Evolutionary conservation across 306 rosid species (phyloP).

Genomic region (Begonia masoniana): DNA sequence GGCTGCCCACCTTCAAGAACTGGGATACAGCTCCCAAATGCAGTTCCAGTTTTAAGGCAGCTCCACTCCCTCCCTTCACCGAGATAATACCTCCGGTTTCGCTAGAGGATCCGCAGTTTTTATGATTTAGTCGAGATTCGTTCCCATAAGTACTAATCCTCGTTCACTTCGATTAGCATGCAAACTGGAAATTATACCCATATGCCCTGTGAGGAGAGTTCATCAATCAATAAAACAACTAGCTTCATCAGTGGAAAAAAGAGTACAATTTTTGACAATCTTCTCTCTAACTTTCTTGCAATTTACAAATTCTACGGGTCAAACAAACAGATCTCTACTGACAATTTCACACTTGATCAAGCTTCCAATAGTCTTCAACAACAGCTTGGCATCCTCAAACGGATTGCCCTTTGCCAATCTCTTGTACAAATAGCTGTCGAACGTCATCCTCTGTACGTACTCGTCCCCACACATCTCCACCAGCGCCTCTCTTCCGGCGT

Average conservation of each 20-base stretch:
- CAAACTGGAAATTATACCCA: too few relatives aligned
- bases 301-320: too few relatives aligned
- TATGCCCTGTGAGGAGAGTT: too few relatives aligned
- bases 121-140: too few relatives aligned
- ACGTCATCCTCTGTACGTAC: slow-evolving; percentile 89
- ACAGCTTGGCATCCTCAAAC: slow-evolving; percentile 56
- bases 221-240: too few relatives aligned
- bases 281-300: not conserved
- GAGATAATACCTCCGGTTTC: not conserved
- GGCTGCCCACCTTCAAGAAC: slow-evolving; percentile 25
- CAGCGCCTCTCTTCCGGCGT: slow-evolving; percentile 71
- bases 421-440: slow-evolving; percentile 80
- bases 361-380: slow-evolving; percentile 46
- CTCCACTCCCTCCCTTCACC: not conserved
- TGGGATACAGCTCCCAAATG: slow-evolving; percentile 28
- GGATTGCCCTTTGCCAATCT: slow-evolving; percentile 41
- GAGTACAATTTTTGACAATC: not conserved
- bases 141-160: not conserved
- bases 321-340: not conserved
- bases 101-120: too few relatives aligned
- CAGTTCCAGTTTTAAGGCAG: slow-evolving; percentile 34
- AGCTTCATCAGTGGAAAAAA: too few relatives aligned
- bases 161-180: too few relatives aligned
- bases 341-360: slow-evolving; percentile 37
- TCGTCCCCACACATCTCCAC: slow-evolving; percentile 90